Percentiles rank a stretch among this genome's conserved stretches.
Conservation (phyloP, 768 basidiomycete genomes). For the Rhodotorula toruloides region DNA sequence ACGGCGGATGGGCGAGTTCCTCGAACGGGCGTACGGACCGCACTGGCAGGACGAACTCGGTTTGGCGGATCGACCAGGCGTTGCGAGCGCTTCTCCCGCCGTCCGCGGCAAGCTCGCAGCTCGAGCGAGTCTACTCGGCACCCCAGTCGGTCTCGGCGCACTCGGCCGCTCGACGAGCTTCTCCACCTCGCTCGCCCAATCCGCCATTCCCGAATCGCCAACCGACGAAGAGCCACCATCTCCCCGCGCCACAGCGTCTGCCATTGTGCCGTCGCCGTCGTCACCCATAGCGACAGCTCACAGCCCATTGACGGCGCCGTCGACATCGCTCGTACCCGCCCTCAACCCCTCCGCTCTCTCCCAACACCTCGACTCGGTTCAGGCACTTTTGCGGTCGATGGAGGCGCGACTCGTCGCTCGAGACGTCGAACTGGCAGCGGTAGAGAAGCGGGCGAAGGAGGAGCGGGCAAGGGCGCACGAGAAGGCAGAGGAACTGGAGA, state of each 20-base stretch:
- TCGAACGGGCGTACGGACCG: conserved; percentile 27
- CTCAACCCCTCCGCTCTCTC: background rate
- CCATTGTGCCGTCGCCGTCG: no score
- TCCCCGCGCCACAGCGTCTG: no score
- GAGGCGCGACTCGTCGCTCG: conserved; percentile 27
- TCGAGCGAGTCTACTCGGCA: conserved; percentile 8
- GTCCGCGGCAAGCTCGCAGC: conserved; percentile 3
- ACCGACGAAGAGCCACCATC: background rate
- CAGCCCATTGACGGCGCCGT: background rate
- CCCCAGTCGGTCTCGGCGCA: background rate
- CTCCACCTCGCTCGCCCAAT: background rate
- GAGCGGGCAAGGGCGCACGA: background rate
- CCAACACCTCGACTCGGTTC: conserved; percentile 28
- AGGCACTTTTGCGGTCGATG: conserved; percentile 28
- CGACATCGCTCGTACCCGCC: background rate
- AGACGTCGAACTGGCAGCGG: conserved; percentile 19
- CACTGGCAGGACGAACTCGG: conserved; percentile 24
- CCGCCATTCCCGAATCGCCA: background rate
- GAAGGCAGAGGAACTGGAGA: conserved; percentile 6
- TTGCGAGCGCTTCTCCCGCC: conserved; percentile 8
- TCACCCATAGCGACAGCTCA: no score
- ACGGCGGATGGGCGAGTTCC: conserved; percentile 9
- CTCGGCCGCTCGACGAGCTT: background rate
- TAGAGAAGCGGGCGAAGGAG: conserved; percentile 24
- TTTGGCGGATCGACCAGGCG: conserved; percentile 5